A percentile compares a stretch with the other conserved stretches of the same genome.
phyloP scores from a whole-genome alignment of 2,329 filamentous ascomycete genomes.

The Phialophora macrospora region DNA sequence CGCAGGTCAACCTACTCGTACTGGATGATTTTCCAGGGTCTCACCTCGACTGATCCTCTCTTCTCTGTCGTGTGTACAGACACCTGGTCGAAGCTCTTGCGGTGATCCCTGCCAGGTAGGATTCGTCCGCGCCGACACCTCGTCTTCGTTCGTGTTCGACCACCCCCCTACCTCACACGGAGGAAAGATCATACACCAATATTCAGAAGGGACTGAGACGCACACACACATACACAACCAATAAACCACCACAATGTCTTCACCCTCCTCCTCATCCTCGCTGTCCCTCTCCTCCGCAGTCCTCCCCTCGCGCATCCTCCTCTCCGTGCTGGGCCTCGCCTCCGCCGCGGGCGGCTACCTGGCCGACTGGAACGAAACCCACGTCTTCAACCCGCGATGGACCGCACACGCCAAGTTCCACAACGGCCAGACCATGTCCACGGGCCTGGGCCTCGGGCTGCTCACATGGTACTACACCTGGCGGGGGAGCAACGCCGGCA shows the following conservation, averaged over 20 bases:
- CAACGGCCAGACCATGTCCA: slow-evolving; percentile 59
- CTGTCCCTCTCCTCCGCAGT: slow-evolving; percentile 13
- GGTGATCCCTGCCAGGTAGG: too few relatives aligned
- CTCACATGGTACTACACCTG: slow-evolving; percentile 28
- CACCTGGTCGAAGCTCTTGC: too few relatives aligned
- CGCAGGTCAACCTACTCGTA: too few relatives aligned
- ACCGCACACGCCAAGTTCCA: slow-evolving; percentile 59
- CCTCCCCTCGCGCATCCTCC: slow-evolving; percentile 23
- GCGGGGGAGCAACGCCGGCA: slow-evolving; percentile 10
- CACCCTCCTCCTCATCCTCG: slow-evolving; percentile 7
- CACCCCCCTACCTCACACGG: too few relatives aligned
- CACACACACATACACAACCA: not conserved
- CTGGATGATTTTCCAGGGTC: too few relatives aligned
- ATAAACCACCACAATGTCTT: not conserved
- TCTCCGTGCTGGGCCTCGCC: slow-evolving; percentile 21
- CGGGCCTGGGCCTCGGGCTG: slow-evolving; percentile 23
- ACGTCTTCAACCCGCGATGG: slow-evolving; percentile 57
- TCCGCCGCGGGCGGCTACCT: slow-evolving; percentile 24
- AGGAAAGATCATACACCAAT: not conserved
- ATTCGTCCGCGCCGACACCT: too few relatives aligned
- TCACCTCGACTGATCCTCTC: too few relatives aligned
- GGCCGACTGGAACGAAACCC: slow-evolving; percentile 49
- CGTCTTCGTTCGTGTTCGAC: too few relatives aligned
- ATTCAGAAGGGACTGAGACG: not conserved
- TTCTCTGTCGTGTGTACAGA: too few relatives aligned